Evolutionary conservation across 2,329 filamentous ascomycete genomes (phyloP).

Genomic region (Calonectria henricotiae): DNA sequence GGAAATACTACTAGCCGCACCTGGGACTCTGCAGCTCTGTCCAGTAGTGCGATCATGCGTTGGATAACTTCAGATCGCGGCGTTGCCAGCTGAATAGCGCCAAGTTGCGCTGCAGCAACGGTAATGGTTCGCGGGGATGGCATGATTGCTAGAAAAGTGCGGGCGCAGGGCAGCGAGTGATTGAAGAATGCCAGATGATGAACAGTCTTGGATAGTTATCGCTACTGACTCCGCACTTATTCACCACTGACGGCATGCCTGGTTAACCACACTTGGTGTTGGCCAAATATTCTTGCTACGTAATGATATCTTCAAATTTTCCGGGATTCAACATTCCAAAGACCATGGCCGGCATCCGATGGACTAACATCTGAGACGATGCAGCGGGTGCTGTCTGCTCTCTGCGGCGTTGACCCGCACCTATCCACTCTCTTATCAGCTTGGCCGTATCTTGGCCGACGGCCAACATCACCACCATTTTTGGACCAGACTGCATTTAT

Average conservation of each 20-base stretch:
- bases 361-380: background rate
- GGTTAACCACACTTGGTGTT: too few species aligned
- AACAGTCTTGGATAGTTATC: too few species aligned
- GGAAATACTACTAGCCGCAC: constrained; percentile 22
- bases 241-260: too few species aligned
- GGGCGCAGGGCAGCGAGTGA: too few species aligned
- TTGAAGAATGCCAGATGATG: too few species aligned
- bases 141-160: background rate
- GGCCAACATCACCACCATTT: background rate
- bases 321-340: too few species aligned
- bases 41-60: constrained; percentile 13
- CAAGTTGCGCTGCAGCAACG: constrained; percentile 29
- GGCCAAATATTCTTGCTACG: too few species aligned
- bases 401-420: background rate
- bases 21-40: constrained; percentile 2
- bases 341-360: background rate
- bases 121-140: background rate
- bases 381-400: background rate
- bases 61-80: constrained; percentile 3
- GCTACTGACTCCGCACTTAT: too few species aligned
- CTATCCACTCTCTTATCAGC: constrained; percentile 10
- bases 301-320: too few species aligned
- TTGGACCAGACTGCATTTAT: background rate
- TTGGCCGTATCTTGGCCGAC: constrained; percentile 23
- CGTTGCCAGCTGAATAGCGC: constrained; percentile 14